These are phyloP conservation scores for Hydrangea macrophylla DNA, from an alignment of 148 eudicot species.

Conservation along the genomic window DNA sequence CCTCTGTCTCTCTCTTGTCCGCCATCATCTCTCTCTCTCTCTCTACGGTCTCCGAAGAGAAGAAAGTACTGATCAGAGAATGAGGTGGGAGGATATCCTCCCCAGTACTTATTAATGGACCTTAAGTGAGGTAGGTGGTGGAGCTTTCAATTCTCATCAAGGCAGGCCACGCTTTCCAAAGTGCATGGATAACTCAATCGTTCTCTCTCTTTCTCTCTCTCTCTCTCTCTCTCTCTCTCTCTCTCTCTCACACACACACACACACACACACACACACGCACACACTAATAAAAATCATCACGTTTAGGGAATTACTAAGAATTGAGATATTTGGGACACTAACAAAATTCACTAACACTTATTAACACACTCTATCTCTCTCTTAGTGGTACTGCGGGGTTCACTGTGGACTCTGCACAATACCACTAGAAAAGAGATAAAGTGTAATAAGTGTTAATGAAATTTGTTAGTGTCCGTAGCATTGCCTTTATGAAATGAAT, in stretches of 20 bases:
- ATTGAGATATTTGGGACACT: too few species aligned
- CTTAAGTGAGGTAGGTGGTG: constrained; percentile 25
- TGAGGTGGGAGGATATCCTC: not conserved
- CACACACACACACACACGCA: not conserved
- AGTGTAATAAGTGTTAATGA: too few species aligned
- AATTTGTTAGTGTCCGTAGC: too few species aligned
- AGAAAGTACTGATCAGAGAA: constrained; percentile 13
- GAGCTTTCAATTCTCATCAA: constrained; percentile 32
- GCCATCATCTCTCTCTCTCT: not conserved
- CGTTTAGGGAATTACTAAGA: too few species aligned
- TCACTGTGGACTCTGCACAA: too few species aligned
- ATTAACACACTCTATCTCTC: too few species aligned
- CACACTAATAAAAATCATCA: too few species aligned
- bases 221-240: not conserved
- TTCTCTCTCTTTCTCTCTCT: not conserved
- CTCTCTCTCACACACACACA: not conserved
- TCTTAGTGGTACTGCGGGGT: too few species aligned
- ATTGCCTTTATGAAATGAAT: too few species aligned
- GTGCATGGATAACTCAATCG: constrained; percentile 9
- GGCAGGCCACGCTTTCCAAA: constrained; percentile 15
- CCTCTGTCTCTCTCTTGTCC: constrained; percentile 12
- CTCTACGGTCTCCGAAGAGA: not conserved
- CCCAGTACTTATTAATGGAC: constrained; percentile 16
- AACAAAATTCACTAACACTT: too few species aligned
- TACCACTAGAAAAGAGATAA: too few species aligned